Base-by-base conservation (phyloP, 108 stramenopile genomes). In the Parietichytrium sp. region DNA sequence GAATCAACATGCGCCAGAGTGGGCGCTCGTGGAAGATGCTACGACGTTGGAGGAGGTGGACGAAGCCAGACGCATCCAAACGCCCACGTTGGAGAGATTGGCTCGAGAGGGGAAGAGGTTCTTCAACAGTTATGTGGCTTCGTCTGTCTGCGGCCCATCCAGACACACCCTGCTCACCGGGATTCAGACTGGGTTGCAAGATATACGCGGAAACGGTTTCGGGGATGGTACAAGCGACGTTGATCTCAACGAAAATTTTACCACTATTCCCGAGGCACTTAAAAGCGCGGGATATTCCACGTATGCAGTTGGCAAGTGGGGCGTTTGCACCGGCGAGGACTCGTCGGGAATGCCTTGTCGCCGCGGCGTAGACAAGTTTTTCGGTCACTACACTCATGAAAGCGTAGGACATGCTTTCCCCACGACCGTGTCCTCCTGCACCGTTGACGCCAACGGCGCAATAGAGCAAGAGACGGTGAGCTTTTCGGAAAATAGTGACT, bases 281-380 rank as follows among this genome's bases (percentile, higher is more conserved):
- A 42, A 30, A 18, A 18, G 7, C 20, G 36, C 33, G 1, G 38
- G 38, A 7, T 72, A 72, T 18, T 16, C 55, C 12, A 72, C 55
- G 30, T 72, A 72, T 18, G 55, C 55, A 23, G 55, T 72, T 16
- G 55, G 55, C 55, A 72, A 72, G 55, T 72, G 55, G 55, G 55
- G 55, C 18, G 55, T 72, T 7, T n/a, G 36, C 36, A 2, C 55
- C 36, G 42, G 55, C 55, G 30, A 33, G 2, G 23, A 30, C 7
- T 72, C 55, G 12, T 72, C 55, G 7, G 55, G 55, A 42, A 72
- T 30, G 13, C 55, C 55, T 16, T 72, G 55, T 18, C n/a, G 18
- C 4, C 55, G 42, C 8, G 55, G 55, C 13, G 33, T 72, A 8
- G 55, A 72, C 55, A 72, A 72, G 55, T 72, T 72, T 38, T 72